Conservation (phyloP, 1,139 yeast species). For the Saccharomyces pastorianus region DNA sequence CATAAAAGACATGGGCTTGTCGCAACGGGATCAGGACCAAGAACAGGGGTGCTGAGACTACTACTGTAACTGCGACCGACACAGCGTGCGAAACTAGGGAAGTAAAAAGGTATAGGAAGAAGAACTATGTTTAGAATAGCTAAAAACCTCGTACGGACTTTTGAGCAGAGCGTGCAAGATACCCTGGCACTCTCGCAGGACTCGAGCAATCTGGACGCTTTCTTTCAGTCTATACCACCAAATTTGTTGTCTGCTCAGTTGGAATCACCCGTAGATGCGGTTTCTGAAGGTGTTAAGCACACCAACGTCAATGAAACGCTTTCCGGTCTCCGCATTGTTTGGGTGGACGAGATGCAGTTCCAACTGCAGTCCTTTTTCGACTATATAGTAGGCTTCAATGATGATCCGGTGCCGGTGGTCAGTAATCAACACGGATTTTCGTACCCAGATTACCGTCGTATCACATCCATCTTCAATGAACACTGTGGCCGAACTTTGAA, state of each 20-base stretch:
- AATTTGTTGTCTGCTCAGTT: slow-evolving; percentile 21
- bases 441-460: slow-evolving; percentile 34
- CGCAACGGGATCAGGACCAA: background rate
- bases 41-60: background rate
- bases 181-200: slow-evolving; percentile 20
- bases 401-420: slow-evolving; percentile 56
- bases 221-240: slow-evolving; percentile 42
- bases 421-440: slow-evolving; percentile 32
- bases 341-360: slow-evolving; percentile 38
- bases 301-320: slow-evolving; percentile 23
- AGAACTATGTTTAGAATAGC: slow-evolving; percentile 76
- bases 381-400: slow-evolving; percentile 69
- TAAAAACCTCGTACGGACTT: slow-evolving; percentile 66
- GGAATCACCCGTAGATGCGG: slow-evolving; percentile 5
- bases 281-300: background rate
- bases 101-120: background rate
- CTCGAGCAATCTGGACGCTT: slow-evolving; percentile 39
- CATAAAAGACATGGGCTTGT: background rate
- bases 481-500: slow-evolving; percentile 33
- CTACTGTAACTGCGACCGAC: background rate
- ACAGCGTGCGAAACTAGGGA: background rate
- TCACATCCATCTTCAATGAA: slow-evolving; percentile 29
- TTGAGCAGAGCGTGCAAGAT: slow-evolving; percentile 44
- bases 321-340: slow-evolving; percentile 49
- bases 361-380: slow-evolving; percentile 84